Evolutionary conservation across 1,284 basidiomycete species (phyloP).

Genomic region (Agaricales sp.): DNA sequence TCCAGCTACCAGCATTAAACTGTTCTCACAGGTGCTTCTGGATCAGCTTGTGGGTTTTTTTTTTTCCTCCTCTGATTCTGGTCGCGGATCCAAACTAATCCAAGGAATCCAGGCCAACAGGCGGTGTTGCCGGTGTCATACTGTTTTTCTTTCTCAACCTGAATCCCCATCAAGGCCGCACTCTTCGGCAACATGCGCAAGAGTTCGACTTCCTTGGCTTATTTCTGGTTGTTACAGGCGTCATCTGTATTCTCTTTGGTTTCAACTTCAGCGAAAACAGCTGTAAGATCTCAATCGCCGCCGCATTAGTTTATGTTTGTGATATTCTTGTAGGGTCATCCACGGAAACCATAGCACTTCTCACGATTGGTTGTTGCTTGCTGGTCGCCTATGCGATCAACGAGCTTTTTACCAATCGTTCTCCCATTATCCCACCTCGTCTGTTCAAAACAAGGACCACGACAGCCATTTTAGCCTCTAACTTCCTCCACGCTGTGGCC

Average conservation of each 20-base stretch:
- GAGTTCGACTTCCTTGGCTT: slow-evolving; percentile 78
- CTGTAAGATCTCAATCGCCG: slow-evolving; percentile 33
- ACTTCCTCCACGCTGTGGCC: slow-evolving; percentile 55
- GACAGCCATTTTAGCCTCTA: slow-evolving; percentile 47
- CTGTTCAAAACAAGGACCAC: slow-evolving; percentile 77
- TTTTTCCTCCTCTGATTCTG: neutral
- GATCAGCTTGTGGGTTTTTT: slow-evolving; percentile 50
- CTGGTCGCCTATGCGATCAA: slow-evolving; percentile 51
- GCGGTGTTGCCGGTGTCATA: slow-evolving; percentile 58
- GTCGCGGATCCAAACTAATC: neutral
- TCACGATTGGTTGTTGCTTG: slow-evolving; percentile 57
- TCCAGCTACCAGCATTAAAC: slow-evolving; percentile 4
- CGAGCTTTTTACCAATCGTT: slow-evolving; percentile 61
- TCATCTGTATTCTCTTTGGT: slow-evolving; percentile 72
- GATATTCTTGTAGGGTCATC: slow-evolving; percentile 18
- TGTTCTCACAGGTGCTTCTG: slow-evolving; percentile 52
- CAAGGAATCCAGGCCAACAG: slow-evolving; percentile 49
- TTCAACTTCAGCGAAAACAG: slow-evolving; percentile 67
- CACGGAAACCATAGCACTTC: slow-evolving; percentile 58
- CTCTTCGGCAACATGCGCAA: slow-evolving; percentile 43
- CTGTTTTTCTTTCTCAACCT: slow-evolving; percentile 80
- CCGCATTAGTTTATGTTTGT: neutral
- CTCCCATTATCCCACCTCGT: slow-evolving; percentile 74
- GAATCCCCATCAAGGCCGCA: slow-evolving; percentile 56
- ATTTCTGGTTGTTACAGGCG: slow-evolving; percentile 57